These are phyloP conservation scores for Fusarium acutatum DNA, from an alignment of 2,329 filamentous ascomycete species.

Conservation along the genomic window DNA sequence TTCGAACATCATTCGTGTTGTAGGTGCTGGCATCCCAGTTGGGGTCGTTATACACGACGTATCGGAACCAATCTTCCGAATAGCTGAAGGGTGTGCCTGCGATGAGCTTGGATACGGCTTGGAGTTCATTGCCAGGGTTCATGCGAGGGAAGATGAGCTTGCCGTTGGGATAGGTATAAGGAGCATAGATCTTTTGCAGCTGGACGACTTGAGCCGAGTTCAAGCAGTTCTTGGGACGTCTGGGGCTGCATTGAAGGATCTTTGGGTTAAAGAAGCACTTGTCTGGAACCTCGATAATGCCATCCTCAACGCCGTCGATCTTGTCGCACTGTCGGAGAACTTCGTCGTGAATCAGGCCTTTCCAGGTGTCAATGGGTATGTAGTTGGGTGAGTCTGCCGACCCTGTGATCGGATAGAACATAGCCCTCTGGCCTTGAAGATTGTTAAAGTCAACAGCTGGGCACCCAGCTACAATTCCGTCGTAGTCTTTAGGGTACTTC, in stretches of 20 bases:
- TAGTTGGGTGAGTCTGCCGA: background rate
- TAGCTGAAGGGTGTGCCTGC: constrained; percentile 16
- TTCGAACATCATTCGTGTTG: background rate
- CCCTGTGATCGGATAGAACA: constrained; percentile 21
- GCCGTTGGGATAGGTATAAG: constrained; percentile 8
- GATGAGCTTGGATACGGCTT: constrained; percentile 7
- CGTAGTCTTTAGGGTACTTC: constrained; percentile 63
- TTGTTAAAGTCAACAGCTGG: constrained; percentile 58
- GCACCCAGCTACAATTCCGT: constrained; percentile 57
- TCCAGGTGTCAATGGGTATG: background rate
- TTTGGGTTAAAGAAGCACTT: constrained; percentile 56
- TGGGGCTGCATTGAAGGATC: constrained; percentile 47
- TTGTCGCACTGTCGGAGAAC: constrained; percentile 60
- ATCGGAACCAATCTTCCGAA: constrained; percentile 22
- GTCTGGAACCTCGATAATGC: constrained; percentile 57
- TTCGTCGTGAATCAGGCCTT: constrained; percentile 49
- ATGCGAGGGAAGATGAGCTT: constrained; percentile 20
- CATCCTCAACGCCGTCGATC: constrained; percentile 58
- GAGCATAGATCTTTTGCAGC: constrained; percentile 11
- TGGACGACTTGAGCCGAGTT: background rate
- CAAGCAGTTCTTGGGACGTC: background rate
- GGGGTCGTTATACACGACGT: constrained; percentile 3
- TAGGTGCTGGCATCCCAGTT: constrained; percentile 17
- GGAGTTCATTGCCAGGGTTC: constrained; percentile 20
- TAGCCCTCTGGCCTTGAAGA: constrained; percentile 41